Percentiles rank a stretch among this genome's conserved stretches.
phyloP scores from a whole-genome alignment of 169 alveolate species.

The Toxoplasma gondii region DNA sequence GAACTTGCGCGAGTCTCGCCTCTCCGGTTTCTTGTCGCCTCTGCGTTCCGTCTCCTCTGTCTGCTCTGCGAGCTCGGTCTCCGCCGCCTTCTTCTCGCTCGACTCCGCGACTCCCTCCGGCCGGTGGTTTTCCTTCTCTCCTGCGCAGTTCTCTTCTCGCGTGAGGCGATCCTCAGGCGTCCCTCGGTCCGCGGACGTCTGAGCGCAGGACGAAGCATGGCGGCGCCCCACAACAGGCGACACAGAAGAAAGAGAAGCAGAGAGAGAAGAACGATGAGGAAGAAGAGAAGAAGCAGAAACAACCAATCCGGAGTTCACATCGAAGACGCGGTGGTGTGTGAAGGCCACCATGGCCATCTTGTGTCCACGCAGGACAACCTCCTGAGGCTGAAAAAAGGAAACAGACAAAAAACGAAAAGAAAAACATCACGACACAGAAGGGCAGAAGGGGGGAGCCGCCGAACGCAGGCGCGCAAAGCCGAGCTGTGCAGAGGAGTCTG shows the following conservation, averaged over 20 bases:
- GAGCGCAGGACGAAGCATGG: background rate
- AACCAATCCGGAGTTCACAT: background rate
- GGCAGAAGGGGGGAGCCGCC: too few species aligned
- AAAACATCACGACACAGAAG: too few species aligned
- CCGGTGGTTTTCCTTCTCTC: background rate
- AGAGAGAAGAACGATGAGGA: background rate
- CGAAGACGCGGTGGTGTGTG: conserved; percentile 36
- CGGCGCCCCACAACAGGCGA: background rate
- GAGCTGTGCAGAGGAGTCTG: too few species aligned
- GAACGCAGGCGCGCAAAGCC: too few species aligned
- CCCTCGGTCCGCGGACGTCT: background rate
- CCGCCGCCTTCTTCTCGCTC: background rate
- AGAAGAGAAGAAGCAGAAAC: background rate
- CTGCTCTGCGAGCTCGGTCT: background rate
- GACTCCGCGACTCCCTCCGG: background rate
- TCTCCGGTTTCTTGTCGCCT: background rate
- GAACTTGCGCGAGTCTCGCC: background rate
- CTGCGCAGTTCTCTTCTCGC: too few species aligned
- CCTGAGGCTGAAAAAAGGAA: background rate
- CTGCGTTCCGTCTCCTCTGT: background rate
- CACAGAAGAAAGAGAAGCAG: background rate
- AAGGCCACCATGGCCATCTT: conserved; percentile 5
- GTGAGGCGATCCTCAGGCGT: too few species aligned
- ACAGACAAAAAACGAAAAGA: background rate
- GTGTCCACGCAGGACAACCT: conserved; percentile 9